These are phyloP conservation scores for Aspergillus asperescens DNA, from an alignment of 495 filamentous ascomycete genomes.

Conservation along the genomic window DNA sequence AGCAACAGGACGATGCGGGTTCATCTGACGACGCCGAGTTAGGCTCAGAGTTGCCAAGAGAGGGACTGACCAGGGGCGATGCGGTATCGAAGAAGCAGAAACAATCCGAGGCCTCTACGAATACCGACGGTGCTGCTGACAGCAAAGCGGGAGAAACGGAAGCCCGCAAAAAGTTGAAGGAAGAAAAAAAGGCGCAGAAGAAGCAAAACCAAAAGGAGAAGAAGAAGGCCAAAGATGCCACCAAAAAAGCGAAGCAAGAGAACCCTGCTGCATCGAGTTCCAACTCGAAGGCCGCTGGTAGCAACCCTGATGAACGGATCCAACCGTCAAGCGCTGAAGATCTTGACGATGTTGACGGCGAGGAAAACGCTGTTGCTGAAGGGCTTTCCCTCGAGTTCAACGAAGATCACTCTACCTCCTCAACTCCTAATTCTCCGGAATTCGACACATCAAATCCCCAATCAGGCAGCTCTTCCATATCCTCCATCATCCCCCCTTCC, in stretches of 20 bases:
- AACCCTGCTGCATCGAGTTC: conserved; percentile 11
- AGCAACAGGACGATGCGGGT: conserved; percentile 26
- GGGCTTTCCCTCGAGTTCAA: conserved; percentile 38
- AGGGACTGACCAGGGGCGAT: conserved; percentile 37
- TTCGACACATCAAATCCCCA: conserved; percentile 57
- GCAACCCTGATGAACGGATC: conserved; percentile 25
- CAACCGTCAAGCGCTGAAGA: conserved; percentile 18
- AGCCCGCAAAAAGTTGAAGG: conserved; percentile 39
- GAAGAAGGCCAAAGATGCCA: conserved; percentile 42
- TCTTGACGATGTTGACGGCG: conserved; percentile 31
- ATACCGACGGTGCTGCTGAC: conserved; percentile 24
- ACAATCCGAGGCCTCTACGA: conserved; percentile 27
- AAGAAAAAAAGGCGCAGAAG: conserved; percentile 48
- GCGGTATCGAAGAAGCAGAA: conserved; percentile 37
- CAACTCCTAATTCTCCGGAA: conserved; percentile 54
- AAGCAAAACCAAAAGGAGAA: conserved; percentile 46
- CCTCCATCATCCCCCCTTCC: conserved; percentile 58
- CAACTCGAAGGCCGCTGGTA: conserved; percentile 24
- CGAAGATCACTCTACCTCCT: conserved; percentile 43
- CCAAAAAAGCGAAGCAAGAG: conserved; percentile 42
- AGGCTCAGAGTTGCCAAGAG: conserved; percentile 38
- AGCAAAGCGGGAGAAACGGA: conserved; percentile 35
- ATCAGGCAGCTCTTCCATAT: conserved; percentile 67
- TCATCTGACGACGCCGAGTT: conserved; percentile 41
- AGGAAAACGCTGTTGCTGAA: conserved; percentile 36